Percentiles rank a stretch among this genome's conserved stretches.
These are phyloP conservation scores for Cercospora janseana DNA, from an alignment of 2,329 filamentous ascomycete species.

Conservation along the genomic window DNA sequence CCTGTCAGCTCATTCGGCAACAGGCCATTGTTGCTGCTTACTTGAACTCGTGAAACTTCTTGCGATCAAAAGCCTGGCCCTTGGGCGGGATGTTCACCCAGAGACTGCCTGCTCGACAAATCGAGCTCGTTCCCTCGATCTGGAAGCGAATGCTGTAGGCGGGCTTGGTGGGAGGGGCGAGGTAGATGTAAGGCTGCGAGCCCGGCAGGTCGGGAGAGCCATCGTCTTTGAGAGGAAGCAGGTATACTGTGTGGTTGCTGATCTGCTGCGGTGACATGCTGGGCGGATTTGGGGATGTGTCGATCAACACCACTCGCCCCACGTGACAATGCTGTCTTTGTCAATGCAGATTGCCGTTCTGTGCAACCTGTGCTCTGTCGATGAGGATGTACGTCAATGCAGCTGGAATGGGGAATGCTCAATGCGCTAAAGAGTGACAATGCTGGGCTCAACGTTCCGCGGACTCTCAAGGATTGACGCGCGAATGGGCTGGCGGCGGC, in stretches of 20 bases:
- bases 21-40: slow-evolving; percentile 47
- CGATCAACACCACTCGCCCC: neutral
- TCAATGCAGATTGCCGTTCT: slow-evolving; percentile 7
- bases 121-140: slow-evolving; percentile 91
- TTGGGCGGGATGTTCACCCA: slow-evolving; percentile 92
- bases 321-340: neutral
- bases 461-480: neutral
- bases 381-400: slow-evolving; percentile 4
- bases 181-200: slow-evolving; percentile 74
- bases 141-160: slow-evolving; percentile 79
- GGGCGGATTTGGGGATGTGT: slow-evolving; percentile 5
- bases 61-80: slow-evolving; percentile 71
- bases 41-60: slow-evolving; percentile 85
- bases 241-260: slow-evolving; percentile 60
- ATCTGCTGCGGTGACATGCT: slow-evolving; percentile 41
- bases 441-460: slow-evolving; percentile 10
- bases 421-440: slow-evolving; percentile 18
- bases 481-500: slow-evolving; percentile 1
- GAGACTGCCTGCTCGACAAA: slow-evolving; percentile 88
- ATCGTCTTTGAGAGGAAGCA: slow-evolving; percentile 87
- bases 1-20: neutral
- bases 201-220: slow-evolving; percentile 86
- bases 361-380: slow-evolving; percentile 4
- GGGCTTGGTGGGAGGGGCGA: slow-evolving; percentile 72
- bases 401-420: slow-evolving; percentile 6